A percentile compares a stretch with the other conserved stretches of the same genome.
Evolutionary conservation across 805 yeast species (phyloP).

Genomic region (Saccharomyces kudriavzevii): DNA sequence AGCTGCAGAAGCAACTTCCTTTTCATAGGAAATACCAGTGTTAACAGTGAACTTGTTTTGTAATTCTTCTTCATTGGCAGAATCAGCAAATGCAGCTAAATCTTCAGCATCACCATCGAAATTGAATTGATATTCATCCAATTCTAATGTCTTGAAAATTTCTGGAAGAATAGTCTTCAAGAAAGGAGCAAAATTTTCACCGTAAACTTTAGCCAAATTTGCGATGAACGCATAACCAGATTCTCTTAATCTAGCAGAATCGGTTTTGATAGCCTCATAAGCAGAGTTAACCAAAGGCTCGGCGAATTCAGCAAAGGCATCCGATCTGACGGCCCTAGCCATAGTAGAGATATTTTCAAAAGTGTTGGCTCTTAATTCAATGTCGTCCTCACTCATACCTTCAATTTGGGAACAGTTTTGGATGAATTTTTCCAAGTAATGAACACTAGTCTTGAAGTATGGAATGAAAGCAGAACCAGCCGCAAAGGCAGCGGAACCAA

Average conservation of each 20-base stretch:
- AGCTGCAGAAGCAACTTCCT: slow-evolving; percentile 90
- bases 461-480: slow-evolving; percentile 84
- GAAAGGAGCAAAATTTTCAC: slow-evolving; percentile 80
- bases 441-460: slow-evolving; percentile 73
- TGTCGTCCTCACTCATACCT: slow-evolving; percentile 80
- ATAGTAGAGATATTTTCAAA: slow-evolving; percentile 89
- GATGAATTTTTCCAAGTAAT: slow-evolving; percentile 74
- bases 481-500: slow-evolving; percentile 95
- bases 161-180: slow-evolving; percentile 76
- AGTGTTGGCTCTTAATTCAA: slow-evolving; percentile 84
- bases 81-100: slow-evolving; percentile 37
- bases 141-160: slow-evolving; percentile 73
- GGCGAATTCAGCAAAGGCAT: slow-evolving; percentile 76
- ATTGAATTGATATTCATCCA: slow-evolving; percentile 72
- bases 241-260: slow-evolving; percentile 82
- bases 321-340: slow-evolving; percentile 95
- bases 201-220: slow-evolving; percentile 91
- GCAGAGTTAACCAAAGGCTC: slow-evolving; percentile 85
- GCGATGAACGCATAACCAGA: slow-evolving; percentile 90
- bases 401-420: slow-evolving; percentile 58
- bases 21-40: slow-evolving; percentile 92
- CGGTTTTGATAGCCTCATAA: slow-evolving; percentile 65
- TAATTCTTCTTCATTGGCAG: slow-evolving; percentile 51
- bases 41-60: slow-evolving; percentile 75
- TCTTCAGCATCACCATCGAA: slow-evolving; percentile 46